These are phyloP conservation scores for Myriosclerotinia duriaeana DNA, from an alignment of 2,329 filamentous ascomycete genomes.

Conservation along the genomic window DNA sequence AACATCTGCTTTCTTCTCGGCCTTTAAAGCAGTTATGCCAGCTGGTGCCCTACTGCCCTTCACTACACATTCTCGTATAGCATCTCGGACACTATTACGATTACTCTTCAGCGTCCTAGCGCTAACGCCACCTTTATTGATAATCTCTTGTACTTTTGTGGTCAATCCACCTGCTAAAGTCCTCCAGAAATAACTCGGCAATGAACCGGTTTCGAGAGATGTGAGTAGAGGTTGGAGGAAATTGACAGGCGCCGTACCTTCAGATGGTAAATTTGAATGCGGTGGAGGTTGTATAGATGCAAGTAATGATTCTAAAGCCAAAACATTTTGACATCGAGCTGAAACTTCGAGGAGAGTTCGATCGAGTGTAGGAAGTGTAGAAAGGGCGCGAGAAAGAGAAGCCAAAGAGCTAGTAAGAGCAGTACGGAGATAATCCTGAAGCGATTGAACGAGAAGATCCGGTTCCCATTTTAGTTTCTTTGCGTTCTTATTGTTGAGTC, in stretches of 20 bases:
- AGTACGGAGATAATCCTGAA: constrained; percentile 81
- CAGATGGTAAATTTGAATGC: constrained; percentile 61
- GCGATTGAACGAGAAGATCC: constrained; percentile 67
- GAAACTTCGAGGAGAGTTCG: constrained; percentile 79
- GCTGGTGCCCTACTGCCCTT: constrained; percentile 71
- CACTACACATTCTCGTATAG: constrained; percentile 79
- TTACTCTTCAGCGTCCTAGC: constrained; percentile 79
- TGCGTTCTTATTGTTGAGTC: constrained; percentile 42
- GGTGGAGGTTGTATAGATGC: constrained; percentile 63
- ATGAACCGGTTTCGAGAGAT: constrained; percentile 80
- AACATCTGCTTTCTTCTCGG: constrained; percentile 45
- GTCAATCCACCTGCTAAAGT: constrained; percentile 77
- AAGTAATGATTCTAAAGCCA: constrained; percentile 81
- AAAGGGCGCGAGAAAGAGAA: constrained; percentile 71
- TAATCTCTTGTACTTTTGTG: constrained; percentile 77
- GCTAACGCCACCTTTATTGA: constrained; percentile 78
- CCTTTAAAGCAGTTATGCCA: constrained; percentile 57
- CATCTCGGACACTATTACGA: constrained; percentile 69
- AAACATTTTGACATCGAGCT: constrained; percentile 82
- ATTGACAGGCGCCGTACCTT: constrained; percentile 40
- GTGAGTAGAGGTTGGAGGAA: constrained; percentile 72
- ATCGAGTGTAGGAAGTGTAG: constrained; percentile 78
- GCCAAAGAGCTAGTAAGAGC: constrained; percentile 77
- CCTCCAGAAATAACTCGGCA: constrained; percentile 92
- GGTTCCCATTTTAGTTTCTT: constrained; percentile 55